A percentile compares a stretch with the other conserved stretches of the same genome.
phyloP scores from a whole-genome alignment of 148 eudicot species.

The Vaccinium corymbosum region DNA sequence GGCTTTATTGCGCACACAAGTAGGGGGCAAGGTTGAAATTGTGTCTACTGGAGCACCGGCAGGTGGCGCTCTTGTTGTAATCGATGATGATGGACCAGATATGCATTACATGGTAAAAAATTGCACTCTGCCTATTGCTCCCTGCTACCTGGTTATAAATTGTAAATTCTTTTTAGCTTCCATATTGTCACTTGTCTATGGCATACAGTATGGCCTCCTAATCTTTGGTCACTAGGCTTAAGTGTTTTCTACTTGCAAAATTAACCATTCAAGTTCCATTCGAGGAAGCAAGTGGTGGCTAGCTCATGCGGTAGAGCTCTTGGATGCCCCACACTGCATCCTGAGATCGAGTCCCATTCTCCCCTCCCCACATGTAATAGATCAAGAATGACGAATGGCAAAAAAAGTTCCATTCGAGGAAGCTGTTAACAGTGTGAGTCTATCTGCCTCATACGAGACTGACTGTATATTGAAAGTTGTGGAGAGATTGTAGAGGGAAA shows the following conservation, averaged over 20 bases:
- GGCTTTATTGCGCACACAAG: constrained; percentile 71
- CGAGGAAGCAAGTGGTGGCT: too few relatives aligned
- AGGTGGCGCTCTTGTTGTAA: constrained; percentile 82
- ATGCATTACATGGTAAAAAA: constrained; percentile 89
- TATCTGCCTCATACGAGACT: too few relatives aligned
- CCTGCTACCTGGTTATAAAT: not conserved
- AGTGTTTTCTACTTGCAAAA: not conserved
- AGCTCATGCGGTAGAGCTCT: too few relatives aligned
- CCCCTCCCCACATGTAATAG: too few relatives aligned
- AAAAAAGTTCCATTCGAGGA: not conserved
- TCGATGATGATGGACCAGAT: constrained; percentile 96
- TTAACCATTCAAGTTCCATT: too few relatives aligned
- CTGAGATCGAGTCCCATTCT: too few relatives aligned
- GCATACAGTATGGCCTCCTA: not conserved
- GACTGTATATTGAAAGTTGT: too few relatives aligned
- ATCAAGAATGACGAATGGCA: too few relatives aligned
- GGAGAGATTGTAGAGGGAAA: not conserved
- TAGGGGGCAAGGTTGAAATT: constrained; percentile 80
- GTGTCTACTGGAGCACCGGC: constrained; percentile 84
- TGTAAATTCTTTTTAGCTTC: not conserved
- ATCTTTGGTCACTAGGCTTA: not conserved
- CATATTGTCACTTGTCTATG: not conserved
- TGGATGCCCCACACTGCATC: too few relatives aligned
- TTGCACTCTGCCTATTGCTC: not conserved
- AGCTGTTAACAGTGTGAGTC: not conserved